These are phyloP conservation scores for Agrocybe praecox DNA, from an alignment of 768 basidiomycete species.

Conservation along the genomic window DNA sequence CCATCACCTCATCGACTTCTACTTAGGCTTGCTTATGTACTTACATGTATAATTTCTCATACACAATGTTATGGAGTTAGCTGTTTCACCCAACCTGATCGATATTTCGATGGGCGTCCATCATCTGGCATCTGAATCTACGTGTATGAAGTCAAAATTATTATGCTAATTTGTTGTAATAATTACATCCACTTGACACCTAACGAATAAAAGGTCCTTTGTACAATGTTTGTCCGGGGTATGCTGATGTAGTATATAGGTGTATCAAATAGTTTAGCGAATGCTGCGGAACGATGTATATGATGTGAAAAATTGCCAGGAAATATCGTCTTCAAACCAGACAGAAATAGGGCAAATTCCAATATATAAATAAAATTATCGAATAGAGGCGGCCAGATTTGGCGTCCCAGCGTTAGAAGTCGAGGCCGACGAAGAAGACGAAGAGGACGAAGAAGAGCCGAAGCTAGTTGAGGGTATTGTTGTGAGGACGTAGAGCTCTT, in stretches of 20 bases:
- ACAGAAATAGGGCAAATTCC: not conserved
- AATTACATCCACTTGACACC: not conserved
- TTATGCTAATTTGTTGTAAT: not conserved
- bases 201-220: not conserved
- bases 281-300: not conserved
- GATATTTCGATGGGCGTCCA: too few species aligned
- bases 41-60: too few species aligned
- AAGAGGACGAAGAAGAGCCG: conserved; percentile 26
- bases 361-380: conserved; percentile 6
- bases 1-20: not conserved
- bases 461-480: conserved; percentile 30
- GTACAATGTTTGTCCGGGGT: not conserved
- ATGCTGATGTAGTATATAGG: not conserved
- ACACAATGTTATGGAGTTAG: too few species aligned
- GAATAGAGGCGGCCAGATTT: conserved; percentile 22
- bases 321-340: not conserved
- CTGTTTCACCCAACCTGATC: too few species aligned
- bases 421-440: conserved; percentile 21
- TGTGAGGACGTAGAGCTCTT: conserved; percentile 21
- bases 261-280: not conserved
- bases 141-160: not conserved
- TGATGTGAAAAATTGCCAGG: too few species aligned
- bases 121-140: too few species aligned
- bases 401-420: conserved; percentile 16
- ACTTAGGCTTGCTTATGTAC: too few species aligned